phyloP scores from a whole-genome alignment of 352 stramenopile species.

The Globisporangium ultimum region DNA sequence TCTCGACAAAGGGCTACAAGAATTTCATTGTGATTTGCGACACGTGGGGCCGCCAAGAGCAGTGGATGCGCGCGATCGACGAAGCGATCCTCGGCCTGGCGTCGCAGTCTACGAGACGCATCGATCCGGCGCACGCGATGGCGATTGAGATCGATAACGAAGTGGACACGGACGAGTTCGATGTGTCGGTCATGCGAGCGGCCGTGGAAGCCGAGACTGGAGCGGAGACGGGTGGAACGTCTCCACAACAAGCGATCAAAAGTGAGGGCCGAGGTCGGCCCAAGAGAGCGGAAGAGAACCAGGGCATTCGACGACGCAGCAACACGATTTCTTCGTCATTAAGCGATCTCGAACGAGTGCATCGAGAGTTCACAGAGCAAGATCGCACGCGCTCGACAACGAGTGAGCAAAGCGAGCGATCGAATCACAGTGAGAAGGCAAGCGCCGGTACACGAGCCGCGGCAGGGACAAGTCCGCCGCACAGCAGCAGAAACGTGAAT shows the following conservation, averaged over 20 bases:
- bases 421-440: constrained; percentile 2
- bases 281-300: constrained; percentile 1
- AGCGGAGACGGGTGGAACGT: constrained; percentile 8
- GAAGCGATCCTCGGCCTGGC: constrained; percentile 67
- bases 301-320: constrained; percentile 19
- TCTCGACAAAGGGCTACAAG: constrained; percentile 88
- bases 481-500: constrained; percentile 7
- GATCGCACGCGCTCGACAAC: constrained; percentile 3
- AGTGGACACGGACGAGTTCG: constrained; percentile 75
- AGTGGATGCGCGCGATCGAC: constrained; percentile 85
- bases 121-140: constrained; percentile 67
- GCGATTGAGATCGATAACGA: constrained; percentile 89
- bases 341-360: constrained; percentile 28
- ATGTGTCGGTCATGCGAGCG: constrained; percentile 42
- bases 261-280: constrained; percentile 1
- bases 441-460: neutral
- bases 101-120: constrained; percentile 52
- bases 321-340: constrained; percentile 37
- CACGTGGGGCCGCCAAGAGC: constrained; percentile 83
- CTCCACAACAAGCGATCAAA: constrained; percentile 4
- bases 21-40: constrained; percentile 85
- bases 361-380: constrained; percentile 22
- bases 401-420: constrained; percentile 2
- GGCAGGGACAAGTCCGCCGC: neutral
- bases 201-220: constrained; percentile 14